These are phyloP conservation scores for Ogataea kodamae DNA, from an alignment of 805 yeast species.

Conservation along the genomic window DNA sequence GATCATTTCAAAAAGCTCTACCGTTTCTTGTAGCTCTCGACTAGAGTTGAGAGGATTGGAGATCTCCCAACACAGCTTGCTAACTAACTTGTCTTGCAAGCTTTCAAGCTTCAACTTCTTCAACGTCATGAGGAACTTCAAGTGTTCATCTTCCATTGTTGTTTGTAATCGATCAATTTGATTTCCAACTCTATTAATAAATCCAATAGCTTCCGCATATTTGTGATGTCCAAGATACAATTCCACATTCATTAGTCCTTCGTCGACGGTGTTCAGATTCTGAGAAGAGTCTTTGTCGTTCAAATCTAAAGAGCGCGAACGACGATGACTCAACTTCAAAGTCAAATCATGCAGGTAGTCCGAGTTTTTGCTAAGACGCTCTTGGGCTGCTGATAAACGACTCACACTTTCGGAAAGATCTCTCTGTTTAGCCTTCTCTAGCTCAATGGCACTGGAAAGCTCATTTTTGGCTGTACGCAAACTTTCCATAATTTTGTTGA, in stretches of 20 bases:
- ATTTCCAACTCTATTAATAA: conserved; percentile 24
- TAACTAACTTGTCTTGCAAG: conserved; percentile 20
- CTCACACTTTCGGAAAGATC: conserved; percentile 44
- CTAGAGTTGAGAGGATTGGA: conserved; percentile 19
- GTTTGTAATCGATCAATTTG: conserved; percentile 17
- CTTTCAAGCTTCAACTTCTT: conserved; percentile 26
- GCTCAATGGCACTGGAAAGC: conserved; percentile 50
- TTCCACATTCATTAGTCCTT: conserved; percentile 47
- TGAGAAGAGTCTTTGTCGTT: conserved; percentile 22
- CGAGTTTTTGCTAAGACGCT: conserved; percentile 28
- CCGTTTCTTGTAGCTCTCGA: conserved; percentile 17
- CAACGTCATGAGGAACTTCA: conserved; percentile 12
- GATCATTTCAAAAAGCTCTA: conserved; percentile 36
- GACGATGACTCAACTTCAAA: conserved; percentile 52
- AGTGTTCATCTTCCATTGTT: conserved; percentile 20
- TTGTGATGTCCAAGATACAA: conserved; percentile 46
- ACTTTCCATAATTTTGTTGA: conserved; percentile 48
- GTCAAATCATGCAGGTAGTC: conserved; percentile 55
- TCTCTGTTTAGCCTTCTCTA: conserved; percentile 43
- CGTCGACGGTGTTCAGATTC: conserved; percentile 38
- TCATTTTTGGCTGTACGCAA: conserved; percentile 62
- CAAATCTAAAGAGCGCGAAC: conserved; percentile 50
- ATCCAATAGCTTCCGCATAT: conserved; percentile 41
- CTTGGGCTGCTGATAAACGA: conserved; percentile 33
- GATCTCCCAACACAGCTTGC: conserved; percentile 22